Conservation (phyloP, 164 flowering plant species). For the Stephania yunnanensis region DNA sequence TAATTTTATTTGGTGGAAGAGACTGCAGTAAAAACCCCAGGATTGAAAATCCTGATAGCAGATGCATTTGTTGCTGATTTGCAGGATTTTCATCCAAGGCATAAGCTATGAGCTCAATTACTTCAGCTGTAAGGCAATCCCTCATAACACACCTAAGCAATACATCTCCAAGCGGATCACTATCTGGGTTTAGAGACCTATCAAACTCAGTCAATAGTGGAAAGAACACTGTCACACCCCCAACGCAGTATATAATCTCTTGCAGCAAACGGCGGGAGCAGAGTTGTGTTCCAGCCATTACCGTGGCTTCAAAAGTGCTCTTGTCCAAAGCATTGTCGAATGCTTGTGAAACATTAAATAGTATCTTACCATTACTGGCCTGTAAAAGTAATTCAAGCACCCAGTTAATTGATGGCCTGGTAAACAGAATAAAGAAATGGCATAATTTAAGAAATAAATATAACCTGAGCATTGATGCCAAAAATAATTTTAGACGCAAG, state of each 20-base stretch:
- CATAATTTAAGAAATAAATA: neutral
- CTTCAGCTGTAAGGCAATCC: conserved; percentile 76
- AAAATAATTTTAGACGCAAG: conserved; percentile 79
- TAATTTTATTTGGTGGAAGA: conserved; percentile 72
- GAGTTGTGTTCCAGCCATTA: conserved; percentile 66
- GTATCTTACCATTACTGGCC: conserved; percentile 75
- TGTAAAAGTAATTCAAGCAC: conserved; percentile 29
- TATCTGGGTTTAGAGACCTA: conserved; percentile 44
- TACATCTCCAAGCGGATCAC: conserved; percentile 28
- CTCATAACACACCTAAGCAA: conserved; percentile 49
- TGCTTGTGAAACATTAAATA: conserved; percentile 74
- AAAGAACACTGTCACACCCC: conserved; percentile 97
- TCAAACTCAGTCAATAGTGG: conserved; percentile 81
- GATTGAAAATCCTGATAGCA: conserved; percentile 81
- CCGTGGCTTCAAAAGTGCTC: conserved; percentile 60
- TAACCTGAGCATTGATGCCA: conserved; percentile 96
- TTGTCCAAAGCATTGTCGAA: conserved; percentile 53
- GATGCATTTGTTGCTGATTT: conserved; percentile 98
- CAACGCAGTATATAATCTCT: conserved; percentile 93
- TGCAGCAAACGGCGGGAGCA: conserved; percentile 93
- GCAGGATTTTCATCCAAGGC: conserved; percentile 82
- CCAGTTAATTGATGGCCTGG: neutral
- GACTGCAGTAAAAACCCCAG: conserved; percentile 87
- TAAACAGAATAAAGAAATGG: conserved; percentile 3
- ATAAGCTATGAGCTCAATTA: conserved; percentile 83